These are phyloP conservation scores for Panaeolus cyanescens DNA, from an alignment of 768 basidiomycete genomes.

Conservation along the genomic window DNA sequence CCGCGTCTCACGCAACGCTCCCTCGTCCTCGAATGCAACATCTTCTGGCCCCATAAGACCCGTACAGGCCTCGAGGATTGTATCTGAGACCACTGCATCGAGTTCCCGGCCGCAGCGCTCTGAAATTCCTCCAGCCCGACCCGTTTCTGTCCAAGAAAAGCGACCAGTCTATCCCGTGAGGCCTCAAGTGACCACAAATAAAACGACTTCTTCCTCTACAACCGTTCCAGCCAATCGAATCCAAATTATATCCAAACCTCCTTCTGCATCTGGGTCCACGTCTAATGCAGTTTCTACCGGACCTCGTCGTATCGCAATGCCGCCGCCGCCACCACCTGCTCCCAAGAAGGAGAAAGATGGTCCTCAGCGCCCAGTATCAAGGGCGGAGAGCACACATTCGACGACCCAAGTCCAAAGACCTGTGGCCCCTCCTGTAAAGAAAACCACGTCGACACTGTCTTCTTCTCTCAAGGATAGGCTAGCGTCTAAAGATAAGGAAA, in stretches of 20 bases:
- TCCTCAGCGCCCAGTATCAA: constrained; percentile 13
- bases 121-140: not conserved
- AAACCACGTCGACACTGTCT: constrained; percentile 7
- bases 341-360: constrained; percentile 16
- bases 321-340: constrained; percentile 17
- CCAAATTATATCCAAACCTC: constrained; percentile 21
- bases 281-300: constrained; percentile 17
- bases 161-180: constrained; percentile 15
- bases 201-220: constrained; percentile 7
- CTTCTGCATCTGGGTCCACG: constrained; percentile 11
- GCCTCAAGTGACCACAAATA: constrained; percentile 8
- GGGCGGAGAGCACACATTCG: constrained; percentile 11
- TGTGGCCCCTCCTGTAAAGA: constrained; percentile 17
- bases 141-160: constrained; percentile 10
- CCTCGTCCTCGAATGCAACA: constrained; percentile 7
- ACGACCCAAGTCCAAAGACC: constrained; percentile 9
- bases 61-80: not conserved
- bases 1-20: constrained; percentile 22
- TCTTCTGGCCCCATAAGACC: constrained; percentile 4
- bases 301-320: constrained; percentile 27
- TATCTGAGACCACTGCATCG: not conserved
- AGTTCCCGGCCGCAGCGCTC: not conserved
- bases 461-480: constrained; percentile 13
- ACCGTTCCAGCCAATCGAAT: constrained; percentile 23
- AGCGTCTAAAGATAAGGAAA: not conserved